Base-by-base conservation (phyloP, 2,329 filamentous ascomycete species). In the Alternaria infectoria region DNA sequence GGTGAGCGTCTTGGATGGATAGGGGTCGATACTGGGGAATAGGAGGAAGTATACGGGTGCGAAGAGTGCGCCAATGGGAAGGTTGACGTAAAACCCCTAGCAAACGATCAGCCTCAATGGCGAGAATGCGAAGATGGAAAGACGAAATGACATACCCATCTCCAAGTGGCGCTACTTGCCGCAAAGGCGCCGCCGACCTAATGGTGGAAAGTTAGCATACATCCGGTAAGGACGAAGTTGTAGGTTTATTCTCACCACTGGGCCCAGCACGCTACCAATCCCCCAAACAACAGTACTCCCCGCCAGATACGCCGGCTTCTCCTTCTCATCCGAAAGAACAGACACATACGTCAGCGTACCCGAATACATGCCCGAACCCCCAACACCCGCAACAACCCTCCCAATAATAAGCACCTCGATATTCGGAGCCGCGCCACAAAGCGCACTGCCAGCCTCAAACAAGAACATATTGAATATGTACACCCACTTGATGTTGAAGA, bases 401-500 rank as follows among this genome's bases (percentile, higher is more conserved):
- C 84, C 84, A 12, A 85, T 70, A 44, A 80, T 77, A 17, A 77
- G 46, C 3, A 69, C 65, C 25, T 71, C 62, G 52, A 80, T 79
- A 19, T 62, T 70, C 1, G 74, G 73, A 5, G 77, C 75, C 21
- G 61, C 74, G 23, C 75, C 78, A 59, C 79, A 81, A 10, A 81
- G 54, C 6, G 77, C 72, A 32, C 68, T 74, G 5, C 75, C 79
- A n/a, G 65, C 15, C 83, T 73, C 50, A 32, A 73, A 74, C 25
- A 64, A 62, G 8, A 66, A 11, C 19, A 63, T 54, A 10, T 61
- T 66, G 26, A 63, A 67, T 13, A 74, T 55, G 19, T 65, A 71
- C 45, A 69, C 60, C 76, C 76, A 82, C 68, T 86, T 86, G 5
- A 78, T 75, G 50, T 85, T 77, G 70, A 85, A 86, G 2, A 77